phyloP scores from a whole-genome alignment of 441 rosid species.

The Erodium texanum region DNA sequence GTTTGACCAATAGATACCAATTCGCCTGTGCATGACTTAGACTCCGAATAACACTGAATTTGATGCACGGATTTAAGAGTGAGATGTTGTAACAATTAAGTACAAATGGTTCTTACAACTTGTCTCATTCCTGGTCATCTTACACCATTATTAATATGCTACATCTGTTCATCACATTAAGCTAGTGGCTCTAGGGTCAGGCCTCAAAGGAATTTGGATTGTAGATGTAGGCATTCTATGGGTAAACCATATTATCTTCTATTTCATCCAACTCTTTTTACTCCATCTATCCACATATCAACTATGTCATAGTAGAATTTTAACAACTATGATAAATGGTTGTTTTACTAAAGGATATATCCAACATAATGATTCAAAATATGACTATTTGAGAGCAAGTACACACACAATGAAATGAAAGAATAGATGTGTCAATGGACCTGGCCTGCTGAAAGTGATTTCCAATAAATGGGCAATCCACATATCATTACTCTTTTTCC shows the following conservation, averaged over 20 bases:
- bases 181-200: not conserved
- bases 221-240: not conserved
- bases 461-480: no score
- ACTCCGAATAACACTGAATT: not conserved
- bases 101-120: not conserved
- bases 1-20: not conserved
- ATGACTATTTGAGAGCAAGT: not conserved
- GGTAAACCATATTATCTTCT: not conserved
- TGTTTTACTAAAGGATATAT: not conserved
- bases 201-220: not conserved
- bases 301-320: not conserved
- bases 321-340: not conserved
- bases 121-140: no score
- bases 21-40: not conserved
- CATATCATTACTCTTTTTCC: not conserved
- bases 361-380: not conserved
- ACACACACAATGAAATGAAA: not conserved
- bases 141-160: not conserved
- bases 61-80: not conserved
- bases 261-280: not conserved
- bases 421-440: slow-evolving; percentile 30
- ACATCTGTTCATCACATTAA: not conserved
- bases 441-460: no score
- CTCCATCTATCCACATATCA: not conserved
- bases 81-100: not conserved